Percentiles rank a stretch among this genome's conserved stretches.
Conservation (phyloP, 768 basidiomycete species). For the Infundibulicybe gibba region DNA sequence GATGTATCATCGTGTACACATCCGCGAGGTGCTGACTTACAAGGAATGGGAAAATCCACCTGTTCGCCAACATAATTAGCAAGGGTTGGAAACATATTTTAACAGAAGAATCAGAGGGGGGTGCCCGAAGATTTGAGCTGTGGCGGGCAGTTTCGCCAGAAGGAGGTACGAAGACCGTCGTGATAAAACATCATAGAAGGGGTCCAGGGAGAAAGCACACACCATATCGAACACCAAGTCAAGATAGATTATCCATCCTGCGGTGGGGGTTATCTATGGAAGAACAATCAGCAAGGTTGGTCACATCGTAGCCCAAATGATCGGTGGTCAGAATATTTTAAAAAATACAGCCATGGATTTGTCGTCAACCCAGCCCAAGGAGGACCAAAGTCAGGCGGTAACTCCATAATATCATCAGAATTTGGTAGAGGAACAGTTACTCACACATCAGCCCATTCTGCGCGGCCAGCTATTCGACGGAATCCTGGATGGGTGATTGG, state of each 20-base stretch:
- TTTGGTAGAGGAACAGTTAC: slow-evolving; percentile 17
- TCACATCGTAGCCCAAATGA: slow-evolving; percentile 1
- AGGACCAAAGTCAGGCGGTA: slow-evolving; percentile 72
- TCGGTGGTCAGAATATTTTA: slow-evolving; percentile 46
- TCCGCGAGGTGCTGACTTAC: background rate
- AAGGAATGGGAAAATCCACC: background rate
- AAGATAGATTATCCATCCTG: background rate
- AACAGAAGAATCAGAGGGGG: slow-evolving; percentile 58
- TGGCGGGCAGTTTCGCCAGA: slow-evolving; percentile 91
- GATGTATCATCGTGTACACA: slow-evolving; percentile 35
- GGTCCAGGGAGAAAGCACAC: slow-evolving; percentile 18
- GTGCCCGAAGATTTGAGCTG: slow-evolving; percentile 85
- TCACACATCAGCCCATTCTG: slow-evolving; percentile 22
- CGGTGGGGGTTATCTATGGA: background rate
- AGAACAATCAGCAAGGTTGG: background rate
- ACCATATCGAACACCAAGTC: slow-evolving; percentile 20
- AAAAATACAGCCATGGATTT: slow-evolving; percentile 81
- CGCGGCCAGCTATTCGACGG: no score
- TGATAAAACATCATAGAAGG: slow-evolving; percentile 69
- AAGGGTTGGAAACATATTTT: background rate
- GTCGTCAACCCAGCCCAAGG: slow-evolving; percentile 55
- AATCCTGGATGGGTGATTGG: no score
- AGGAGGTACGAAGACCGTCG: slow-evolving; percentile 87
- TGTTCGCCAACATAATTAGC: no score
- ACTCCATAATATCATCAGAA: slow-evolving; percentile 71